phyloP scores from a whole-genome alignment of 2,329 filamentous ascomycete genomes.

The Hymenoscyphus occultus region DNA sequence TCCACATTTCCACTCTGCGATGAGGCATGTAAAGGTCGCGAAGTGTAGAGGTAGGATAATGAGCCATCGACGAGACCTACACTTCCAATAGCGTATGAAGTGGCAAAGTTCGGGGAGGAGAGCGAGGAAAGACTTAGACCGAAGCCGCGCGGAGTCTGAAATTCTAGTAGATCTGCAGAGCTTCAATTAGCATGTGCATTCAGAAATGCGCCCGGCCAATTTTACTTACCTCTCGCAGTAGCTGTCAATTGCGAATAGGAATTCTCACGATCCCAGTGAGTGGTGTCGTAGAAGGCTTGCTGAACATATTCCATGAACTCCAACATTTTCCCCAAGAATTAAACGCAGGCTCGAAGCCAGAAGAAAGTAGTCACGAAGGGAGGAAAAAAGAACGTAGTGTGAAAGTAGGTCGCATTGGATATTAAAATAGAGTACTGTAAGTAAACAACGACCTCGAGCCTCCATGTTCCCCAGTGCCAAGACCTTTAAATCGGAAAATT shows the following conservation, averaged over 20 bases:
- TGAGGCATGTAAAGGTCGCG: constrained; percentile 66
- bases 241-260: constrained; percentile 84
- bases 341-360: neutral
- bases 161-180: constrained; percentile 73
- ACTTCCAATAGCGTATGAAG: constrained; percentile 86
- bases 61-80: constrained; percentile 92
- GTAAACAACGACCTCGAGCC: neutral
- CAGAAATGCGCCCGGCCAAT: neutral
- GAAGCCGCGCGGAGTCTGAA: constrained; percentile 78
- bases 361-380: neutral
- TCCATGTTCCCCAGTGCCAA: neutral
- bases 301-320: constrained; percentile 98
- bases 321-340: constrained; percentile 58
- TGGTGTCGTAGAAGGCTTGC: constrained; percentile 81
- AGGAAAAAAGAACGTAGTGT: neutral
- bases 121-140: constrained; percentile 87
- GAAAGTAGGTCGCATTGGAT: neutral
- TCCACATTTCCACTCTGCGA: constrained; percentile 74
- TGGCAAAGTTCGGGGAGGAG: constrained; percentile 88
- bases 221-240: constrained; percentile 67
- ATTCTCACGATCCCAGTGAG: constrained; percentile 88
- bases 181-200: constrained; percentile 1
- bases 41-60: constrained; percentile 95
- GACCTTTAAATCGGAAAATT: neutral
- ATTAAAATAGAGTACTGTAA: neutral